Conservation (phyloP, 75 land plant species). For the Pseudotsuga menziesii region DNA sequence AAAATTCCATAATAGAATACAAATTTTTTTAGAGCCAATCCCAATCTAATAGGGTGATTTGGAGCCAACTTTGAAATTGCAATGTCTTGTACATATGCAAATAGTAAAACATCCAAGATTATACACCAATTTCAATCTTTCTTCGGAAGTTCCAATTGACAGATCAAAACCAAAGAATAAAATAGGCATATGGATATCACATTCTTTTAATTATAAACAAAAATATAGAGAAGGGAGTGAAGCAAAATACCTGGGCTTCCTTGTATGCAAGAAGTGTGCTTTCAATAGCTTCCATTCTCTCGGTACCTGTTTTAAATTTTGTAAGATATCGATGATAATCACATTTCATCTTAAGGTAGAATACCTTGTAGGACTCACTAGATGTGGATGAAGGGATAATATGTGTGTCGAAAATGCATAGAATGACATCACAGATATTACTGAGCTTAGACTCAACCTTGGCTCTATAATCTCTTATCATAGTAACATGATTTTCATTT, state of each 20-base stretch:
- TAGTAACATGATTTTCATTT: conserved; percentile 53
- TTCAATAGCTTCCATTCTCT: conserved; percentile 20
- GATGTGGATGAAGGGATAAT: conserved; percentile 48
- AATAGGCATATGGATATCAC: neutral
- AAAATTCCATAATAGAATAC: conserved; percentile 76
- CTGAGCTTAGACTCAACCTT: conserved; percentile 57
- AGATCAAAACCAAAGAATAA: neutral
- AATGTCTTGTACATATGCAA: conserved; percentile 34
- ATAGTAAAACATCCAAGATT: neutral
- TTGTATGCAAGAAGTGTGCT: conserved; percentile 33
- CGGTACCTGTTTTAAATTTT: conserved; percentile 44
- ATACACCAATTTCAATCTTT: neutral
- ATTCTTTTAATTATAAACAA: neutral
- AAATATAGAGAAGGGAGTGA: neutral
- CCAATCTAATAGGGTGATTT: conserved; percentile 66
- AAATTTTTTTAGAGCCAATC: conserved; percentile 63
- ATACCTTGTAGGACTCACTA: conserved; percentile 67
- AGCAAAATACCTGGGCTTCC: conserved; percentile 38
- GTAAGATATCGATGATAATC: conserved; percentile 51
- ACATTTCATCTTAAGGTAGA: conserved; percentile 78
- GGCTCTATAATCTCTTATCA: conserved; percentile 49
- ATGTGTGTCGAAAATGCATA: conserved; percentile 42
- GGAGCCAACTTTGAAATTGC: conserved; percentile 62
- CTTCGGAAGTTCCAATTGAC: neutral
- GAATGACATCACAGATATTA: conserved; percentile 50